Percentiles rank a stretch among this genome's conserved stretches.
Evolutionary conservation across 139 green algal species (phyloP).

Genomic region (Nannochloris sp.): DNA sequence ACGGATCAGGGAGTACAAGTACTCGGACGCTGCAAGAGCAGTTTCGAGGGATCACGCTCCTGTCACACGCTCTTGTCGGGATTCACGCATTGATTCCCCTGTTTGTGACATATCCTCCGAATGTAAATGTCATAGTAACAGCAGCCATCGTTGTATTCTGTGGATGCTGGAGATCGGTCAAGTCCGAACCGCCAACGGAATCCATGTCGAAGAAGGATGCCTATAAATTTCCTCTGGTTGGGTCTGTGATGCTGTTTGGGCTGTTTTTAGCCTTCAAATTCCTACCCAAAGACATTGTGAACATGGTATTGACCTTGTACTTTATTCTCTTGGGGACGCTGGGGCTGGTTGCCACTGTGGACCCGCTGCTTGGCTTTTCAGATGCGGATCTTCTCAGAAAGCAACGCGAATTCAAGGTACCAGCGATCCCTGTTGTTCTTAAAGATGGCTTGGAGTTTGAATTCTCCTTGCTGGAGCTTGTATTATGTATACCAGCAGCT

Average conservation of each 20-base stretch:
- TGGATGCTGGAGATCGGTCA: constrained; percentile 76
- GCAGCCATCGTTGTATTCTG: constrained; percentile 73
- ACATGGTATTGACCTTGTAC: constrained; percentile 71
- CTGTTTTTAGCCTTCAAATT: constrained; percentile 96
- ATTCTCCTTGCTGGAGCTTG: constrained; percentile 45
- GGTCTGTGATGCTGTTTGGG: constrained; percentile 82
- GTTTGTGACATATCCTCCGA: constrained; percentile 24
- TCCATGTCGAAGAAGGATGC: constrained; percentile 85
- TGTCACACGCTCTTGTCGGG: constrained; percentile 12
- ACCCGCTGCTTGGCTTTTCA: constrained; percentile 51
- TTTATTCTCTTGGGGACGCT: constrained; percentile 83
- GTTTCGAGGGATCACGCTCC: not conserved
- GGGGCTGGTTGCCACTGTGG: constrained; percentile 47
- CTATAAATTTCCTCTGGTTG: constrained; percentile 90
- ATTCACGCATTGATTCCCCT: constrained; percentile 20
- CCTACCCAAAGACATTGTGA: constrained; percentile 80
- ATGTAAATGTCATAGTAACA: constrained; percentile 76
- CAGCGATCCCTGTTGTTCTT: constrained; percentile 24
- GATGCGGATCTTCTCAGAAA: not conserved
- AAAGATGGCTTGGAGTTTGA: constrained; percentile 34
- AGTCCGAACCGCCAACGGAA: constrained; percentile 50
- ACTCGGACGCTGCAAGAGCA: not conserved
- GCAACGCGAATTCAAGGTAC: constrained; percentile 6
- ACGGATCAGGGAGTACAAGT: not conserved
- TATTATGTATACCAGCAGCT: constrained; percentile 31